Evolutionary conservation across 768 basidiomycete genomes (phyloP).

Genomic region (Lactarius vividus): DNA sequence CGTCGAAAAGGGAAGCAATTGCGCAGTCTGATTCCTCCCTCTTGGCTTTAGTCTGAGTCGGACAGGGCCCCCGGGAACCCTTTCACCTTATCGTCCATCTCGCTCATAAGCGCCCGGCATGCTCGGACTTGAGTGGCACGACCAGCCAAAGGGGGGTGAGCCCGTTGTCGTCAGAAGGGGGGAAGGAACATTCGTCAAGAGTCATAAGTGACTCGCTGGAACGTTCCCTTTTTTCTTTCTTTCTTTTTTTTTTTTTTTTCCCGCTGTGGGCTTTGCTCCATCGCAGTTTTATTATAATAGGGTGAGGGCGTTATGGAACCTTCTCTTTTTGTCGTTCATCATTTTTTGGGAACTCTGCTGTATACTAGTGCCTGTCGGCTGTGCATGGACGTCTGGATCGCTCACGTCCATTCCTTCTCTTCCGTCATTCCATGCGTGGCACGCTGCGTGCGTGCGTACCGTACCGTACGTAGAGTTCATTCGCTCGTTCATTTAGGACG

Average conservation of each 20-base stretch:
- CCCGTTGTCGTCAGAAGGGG: constrained; percentile 5
- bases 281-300: background rate
- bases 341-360: no score
- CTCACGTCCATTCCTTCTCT: background rate
- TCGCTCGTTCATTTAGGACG: background rate
- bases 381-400: background rate
- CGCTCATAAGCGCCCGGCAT: constrained; percentile 16
- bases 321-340: background rate
- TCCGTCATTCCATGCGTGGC: background rate
- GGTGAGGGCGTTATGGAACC: constrained; percentile 13
- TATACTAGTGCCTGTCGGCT: background rate
- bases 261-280: background rate
- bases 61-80: constrained; percentile 9
- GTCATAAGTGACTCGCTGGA: constrained; percentile 8
- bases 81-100: background rate
- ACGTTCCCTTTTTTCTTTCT: constrained; percentile 15
- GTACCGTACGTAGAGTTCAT: background rate
- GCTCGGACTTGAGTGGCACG: constrained; percentile 15
- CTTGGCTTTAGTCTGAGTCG: background rate
- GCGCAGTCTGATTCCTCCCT: background rate
- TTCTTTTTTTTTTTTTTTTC: background rate
- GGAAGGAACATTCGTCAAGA: constrained; percentile 18
- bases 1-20: background rate
- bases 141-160: background rate
- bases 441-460: background rate